phyloP scores from a whole-genome alignment of 345 rosid genomes.

The Erodium maritimum region DNA sequence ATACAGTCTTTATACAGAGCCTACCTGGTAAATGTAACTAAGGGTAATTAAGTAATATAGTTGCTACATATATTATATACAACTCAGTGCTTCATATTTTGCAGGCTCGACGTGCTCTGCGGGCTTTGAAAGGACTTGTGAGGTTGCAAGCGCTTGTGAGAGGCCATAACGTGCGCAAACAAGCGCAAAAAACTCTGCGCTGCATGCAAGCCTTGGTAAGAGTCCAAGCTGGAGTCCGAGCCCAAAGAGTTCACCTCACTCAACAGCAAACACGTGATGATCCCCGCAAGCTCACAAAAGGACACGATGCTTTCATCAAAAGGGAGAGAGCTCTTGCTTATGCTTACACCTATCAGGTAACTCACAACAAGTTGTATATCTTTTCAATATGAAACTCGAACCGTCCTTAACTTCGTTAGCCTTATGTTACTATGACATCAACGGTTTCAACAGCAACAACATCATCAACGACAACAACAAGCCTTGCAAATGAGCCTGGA shows the following conservation, averaged over 20 bases:
- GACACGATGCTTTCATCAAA: conserved; percentile 47
- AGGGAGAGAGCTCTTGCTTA: conserved; percentile 91
- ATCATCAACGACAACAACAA: conserved; percentile 26
- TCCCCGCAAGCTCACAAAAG: conserved; percentile 24
- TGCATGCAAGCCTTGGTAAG: conserved; percentile 26
- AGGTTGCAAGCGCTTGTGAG: conserved; percentile 17
- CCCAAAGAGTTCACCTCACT: conserved; percentile 57
- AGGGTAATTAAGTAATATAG: no score
- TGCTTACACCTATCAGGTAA: conserved; percentile 86
- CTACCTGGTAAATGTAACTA: conserved; percentile 43
- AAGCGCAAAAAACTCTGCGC: conserved; percentile 7
- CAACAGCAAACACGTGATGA: conserved; percentile 27
- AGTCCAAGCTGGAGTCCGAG: conserved; percentile 81
- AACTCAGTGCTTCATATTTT: no score
- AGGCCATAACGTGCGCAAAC: conserved; percentile 9
- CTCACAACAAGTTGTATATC: no score
- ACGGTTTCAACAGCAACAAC: conserved; percentile 1
- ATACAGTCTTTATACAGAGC: conserved; percentile 81
- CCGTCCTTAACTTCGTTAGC: no score
- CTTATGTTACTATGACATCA: no score
- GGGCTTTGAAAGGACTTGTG: conserved; percentile 10
- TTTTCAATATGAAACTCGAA: no score
- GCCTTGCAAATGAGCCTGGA: conserved; percentile 20
- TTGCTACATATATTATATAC: no score
- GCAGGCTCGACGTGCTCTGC: conserved; percentile 11